Base-by-base conservation (phyloP, 2,329 filamentous ascomycete species). In the Sordariomycetes sp. region DNA sequence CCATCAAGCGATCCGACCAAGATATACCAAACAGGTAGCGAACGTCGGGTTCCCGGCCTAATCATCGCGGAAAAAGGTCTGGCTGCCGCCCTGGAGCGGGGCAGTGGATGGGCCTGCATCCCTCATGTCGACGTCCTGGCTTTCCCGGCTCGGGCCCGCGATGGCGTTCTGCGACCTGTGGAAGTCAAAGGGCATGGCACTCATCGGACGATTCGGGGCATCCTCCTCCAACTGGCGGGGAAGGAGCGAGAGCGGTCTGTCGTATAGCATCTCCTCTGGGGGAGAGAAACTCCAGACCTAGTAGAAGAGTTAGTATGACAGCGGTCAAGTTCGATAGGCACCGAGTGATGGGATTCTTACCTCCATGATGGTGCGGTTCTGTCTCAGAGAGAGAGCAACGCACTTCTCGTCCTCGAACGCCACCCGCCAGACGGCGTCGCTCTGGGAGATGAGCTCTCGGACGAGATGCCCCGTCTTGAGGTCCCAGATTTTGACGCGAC, bases 321-420 rank as follows among this genome's bases (percentile, higher is more conserved):
- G n/a, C 11, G 22, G 3, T 20, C 6, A 12, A 1, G 7, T 34
- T 10, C 3, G 8, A 16, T 20, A 24, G 16, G 4, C 35, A n/a
- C 22, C 12, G n/a, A n/a, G 14, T 28, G 3, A 22, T 43, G 2
- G 18, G 34, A 20, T n/a, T n/a, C 86, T 76, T 75, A 95, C 93
- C 86, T 99, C 94, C 94, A 99, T 99, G 62, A 97, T 88, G 0
- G 95, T 97, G 62, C 92, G 85, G 59, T 86, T 87, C 57, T 84
- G 84, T 60, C 93, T 82, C 65, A 90, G 87, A 10, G 94, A 94
- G 79, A 99, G 89, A 35, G 96, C 93, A 34, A 99, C 93, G 60
- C 93, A 96, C 72, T 97, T 97, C 72, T 99, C 94, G 63, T 96
- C 93, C 69, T 99, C 94, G 70, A 99, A 99, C 0, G 95, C 94